A percentile compares a stretch with the other conserved stretches of the same genome.
phyloP scores from a whole-genome alignment of 352 stramenopile genomes.

The Globisporangium nunn region DNA sequence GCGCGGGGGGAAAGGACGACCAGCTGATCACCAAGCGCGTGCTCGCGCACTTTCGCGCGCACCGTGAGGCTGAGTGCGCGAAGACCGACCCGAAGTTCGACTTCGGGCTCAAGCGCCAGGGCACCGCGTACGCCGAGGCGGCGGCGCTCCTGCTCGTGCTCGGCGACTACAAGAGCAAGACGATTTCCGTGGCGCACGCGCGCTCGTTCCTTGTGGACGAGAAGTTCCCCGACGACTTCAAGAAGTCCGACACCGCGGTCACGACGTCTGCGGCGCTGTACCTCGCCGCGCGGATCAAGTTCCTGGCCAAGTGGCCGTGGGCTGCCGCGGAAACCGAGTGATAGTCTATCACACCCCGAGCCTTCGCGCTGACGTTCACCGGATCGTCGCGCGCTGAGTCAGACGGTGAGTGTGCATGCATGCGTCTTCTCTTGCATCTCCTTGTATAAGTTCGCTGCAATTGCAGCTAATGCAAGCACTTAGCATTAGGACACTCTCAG shows the following conservation, averaged over 20 bases:
- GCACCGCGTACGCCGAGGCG: constrained; percentile 36
- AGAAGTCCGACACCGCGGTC: constrained; percentile 24
- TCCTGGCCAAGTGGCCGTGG: constrained; percentile 14
- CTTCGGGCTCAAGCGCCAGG: constrained; percentile 28
- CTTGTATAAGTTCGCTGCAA: too few relatives aligned
- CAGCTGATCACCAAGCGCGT: constrained; percentile 24
- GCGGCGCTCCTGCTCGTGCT: constrained; percentile 42
- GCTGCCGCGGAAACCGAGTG: constrained; percentile 1
- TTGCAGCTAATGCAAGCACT: too few relatives aligned
- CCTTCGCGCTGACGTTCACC: constrained; percentile 5
- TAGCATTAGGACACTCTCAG: constrained; percentile 8
- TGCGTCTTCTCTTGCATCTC: too few relatives aligned
- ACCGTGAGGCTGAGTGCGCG: constrained; percentile 35
- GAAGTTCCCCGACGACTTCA: constrained; percentile 37
- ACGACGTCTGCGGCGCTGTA: constrained; percentile 23
- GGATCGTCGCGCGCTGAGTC: constrained; percentile 1
- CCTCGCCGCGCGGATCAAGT: constrained; percentile 36
- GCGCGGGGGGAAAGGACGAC: constrained; percentile 13
- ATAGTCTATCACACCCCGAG: constrained; percentile 1
- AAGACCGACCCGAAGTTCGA: constrained; percentile 34
- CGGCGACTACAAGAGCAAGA: constrained; percentile 24
- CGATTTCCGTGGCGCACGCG: constrained; percentile 35
- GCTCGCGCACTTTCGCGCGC: constrained; percentile 36
- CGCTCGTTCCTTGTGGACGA: constrained; percentile 43
- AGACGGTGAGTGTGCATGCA: too few relatives aligned